Percentiles rank a stretch among this genome's conserved stretches.
phyloP scores from a whole-genome alignment of 495 filamentous ascomycete species.

The Friedmanniomyces simplex region DNA sequence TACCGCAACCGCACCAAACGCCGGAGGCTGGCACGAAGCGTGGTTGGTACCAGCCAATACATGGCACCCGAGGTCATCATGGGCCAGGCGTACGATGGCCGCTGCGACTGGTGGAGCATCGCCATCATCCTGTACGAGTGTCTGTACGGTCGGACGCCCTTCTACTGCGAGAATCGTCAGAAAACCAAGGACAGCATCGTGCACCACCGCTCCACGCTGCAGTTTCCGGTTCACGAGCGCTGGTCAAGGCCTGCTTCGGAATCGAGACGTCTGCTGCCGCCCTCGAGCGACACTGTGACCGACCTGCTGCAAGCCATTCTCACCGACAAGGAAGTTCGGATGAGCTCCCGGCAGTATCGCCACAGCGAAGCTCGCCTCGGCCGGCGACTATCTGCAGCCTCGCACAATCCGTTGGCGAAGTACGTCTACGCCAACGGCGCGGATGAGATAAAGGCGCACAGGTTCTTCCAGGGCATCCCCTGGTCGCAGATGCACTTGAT shows the following conservation, averaged over 20 bases:
- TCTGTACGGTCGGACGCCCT: slow-evolving; percentile 82
- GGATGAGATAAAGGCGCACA: slow-evolving; percentile 36
- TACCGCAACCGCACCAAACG: slow-evolving; percentile 71
- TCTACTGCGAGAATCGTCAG: slow-evolving; percentile 71
- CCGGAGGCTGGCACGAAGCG: slow-evolving; percentile 63
- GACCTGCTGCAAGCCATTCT: slow-evolving; percentile 69
- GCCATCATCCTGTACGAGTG: slow-evolving; percentile 92
- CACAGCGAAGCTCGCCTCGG: slow-evolving; percentile 45
- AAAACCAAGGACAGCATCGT: slow-evolving; percentile 30
- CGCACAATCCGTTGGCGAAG: slow-evolving; percentile 28
- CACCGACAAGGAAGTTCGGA: slow-evolving; percentile 61
- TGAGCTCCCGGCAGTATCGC: slow-evolving; percentile 62
- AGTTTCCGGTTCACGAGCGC: slow-evolving; percentile 46
- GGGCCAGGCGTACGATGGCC: slow-evolving; percentile 74
- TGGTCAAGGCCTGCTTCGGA: slow-evolving; percentile 32
- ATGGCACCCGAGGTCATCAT: slow-evolving; percentile 91
- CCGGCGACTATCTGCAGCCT: slow-evolving; percentile 14
- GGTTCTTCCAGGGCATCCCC: slow-evolving; percentile 33
- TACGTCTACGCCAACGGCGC: slow-evolving; percentile 58
- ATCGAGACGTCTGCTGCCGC: slow-evolving; percentile 42
- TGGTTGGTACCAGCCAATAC: slow-evolving; percentile 95
- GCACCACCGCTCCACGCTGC: slow-evolving; percentile 39
- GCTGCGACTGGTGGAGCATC: slow-evolving; percentile 96
- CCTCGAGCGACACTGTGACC: slow-evolving; percentile 45
- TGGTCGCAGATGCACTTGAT: slow-evolving; percentile 44